These are phyloP conservation scores for Mallotus japonicus DNA, from an alignment of 441 rosid species.

Conservation along the genomic window DNA sequence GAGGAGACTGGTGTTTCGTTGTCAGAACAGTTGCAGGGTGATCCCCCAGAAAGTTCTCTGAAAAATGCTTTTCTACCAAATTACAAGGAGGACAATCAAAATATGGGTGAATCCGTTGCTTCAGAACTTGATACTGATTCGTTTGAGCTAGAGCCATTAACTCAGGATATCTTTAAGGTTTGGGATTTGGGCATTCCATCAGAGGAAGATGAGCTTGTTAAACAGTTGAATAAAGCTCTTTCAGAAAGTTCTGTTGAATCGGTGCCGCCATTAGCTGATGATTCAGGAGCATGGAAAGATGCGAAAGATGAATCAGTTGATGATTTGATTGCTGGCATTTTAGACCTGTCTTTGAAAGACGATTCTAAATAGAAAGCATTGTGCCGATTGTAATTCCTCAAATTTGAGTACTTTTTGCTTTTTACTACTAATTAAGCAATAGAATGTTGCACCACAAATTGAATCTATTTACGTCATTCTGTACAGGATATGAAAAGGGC, in stretches of 20 bases:
- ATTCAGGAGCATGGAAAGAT: slow-evolving; percentile 31
- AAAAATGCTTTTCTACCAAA: slow-evolving; percentile 37
- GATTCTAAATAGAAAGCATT: slow-evolving; percentile 6
- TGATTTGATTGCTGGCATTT: slow-evolving; percentile 47
- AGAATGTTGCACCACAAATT: neutral
- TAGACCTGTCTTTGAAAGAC: slow-evolving; percentile 49
- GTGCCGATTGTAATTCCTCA: neutral
- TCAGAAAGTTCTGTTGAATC: slow-evolving; percentile 28
- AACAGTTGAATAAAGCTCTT: slow-evolving; percentile 51
- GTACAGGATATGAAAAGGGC: neutral
- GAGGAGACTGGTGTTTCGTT: slow-evolving; percentile 24
- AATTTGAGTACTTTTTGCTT: neutral
- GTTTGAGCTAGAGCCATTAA: slow-evolving; percentile 25
- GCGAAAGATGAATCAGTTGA: slow-evolving; percentile 36
- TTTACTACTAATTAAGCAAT: neutral
- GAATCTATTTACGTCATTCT: neutral
- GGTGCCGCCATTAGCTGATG: slow-evolving; percentile 26
- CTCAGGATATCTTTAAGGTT: slow-evolving; percentile 57
- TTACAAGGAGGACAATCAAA: slow-evolving; percentile 32
- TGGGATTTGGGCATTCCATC: slow-evolving; percentile 58
- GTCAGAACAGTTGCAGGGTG: slow-evolving; percentile 26
- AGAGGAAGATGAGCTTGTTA: slow-evolving; percentile 47
- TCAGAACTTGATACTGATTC: slow-evolving; percentile 23
- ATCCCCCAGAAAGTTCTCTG: slow-evolving; percentile 27
- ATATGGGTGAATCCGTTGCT: slow-evolving; percentile 16